Conservation (phyloP, 2,329 filamentous ascomycete species). For the Xylaria arbuscula region DNA sequence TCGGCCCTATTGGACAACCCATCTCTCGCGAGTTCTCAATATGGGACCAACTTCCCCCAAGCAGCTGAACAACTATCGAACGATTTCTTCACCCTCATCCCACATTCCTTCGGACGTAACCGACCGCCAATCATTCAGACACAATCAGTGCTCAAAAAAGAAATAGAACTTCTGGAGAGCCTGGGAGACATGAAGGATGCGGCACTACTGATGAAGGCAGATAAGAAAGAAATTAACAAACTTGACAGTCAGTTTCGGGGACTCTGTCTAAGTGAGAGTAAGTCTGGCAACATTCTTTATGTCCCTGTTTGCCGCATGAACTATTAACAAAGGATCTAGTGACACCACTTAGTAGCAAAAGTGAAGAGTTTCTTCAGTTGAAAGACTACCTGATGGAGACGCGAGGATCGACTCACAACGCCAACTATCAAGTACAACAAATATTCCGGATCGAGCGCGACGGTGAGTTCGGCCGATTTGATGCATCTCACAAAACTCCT, state of each 20-base stretch:
- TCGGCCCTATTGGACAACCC: conserved; percentile 71
- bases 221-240: conserved; percentile 66
- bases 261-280: conserved; percentile 75
- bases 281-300: conserved; percentile 6
- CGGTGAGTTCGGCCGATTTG: conserved; percentile 77
- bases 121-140: conserved; percentile 75
- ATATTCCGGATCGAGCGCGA: conserved; percentile 86
- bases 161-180: conserved; percentile 83
- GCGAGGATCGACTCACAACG: conserved; percentile 72
- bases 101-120: conserved; percentile 78
- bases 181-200: conserved; percentile 88
- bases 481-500: conserved; percentile 62
- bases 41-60: conserved; percentile 51
- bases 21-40: conserved; percentile 57
- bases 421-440: conserved; percentile 71
- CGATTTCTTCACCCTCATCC: conserved; percentile 82
- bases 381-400: conserved; percentile 74
- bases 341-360: conserved; percentile 69
- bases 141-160: conserved; percentile 71
- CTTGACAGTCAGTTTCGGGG: conserved; percentile 79
- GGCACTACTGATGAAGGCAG: conserved; percentile 78
- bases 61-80: conserved; percentile 77
- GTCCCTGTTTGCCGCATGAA: background rate
- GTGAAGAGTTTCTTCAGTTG: conserved; percentile 73
- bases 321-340: conserved; percentile 52